Conservation (phyloP, 805 yeast species). For the Ogataea paraovalis region DNA sequence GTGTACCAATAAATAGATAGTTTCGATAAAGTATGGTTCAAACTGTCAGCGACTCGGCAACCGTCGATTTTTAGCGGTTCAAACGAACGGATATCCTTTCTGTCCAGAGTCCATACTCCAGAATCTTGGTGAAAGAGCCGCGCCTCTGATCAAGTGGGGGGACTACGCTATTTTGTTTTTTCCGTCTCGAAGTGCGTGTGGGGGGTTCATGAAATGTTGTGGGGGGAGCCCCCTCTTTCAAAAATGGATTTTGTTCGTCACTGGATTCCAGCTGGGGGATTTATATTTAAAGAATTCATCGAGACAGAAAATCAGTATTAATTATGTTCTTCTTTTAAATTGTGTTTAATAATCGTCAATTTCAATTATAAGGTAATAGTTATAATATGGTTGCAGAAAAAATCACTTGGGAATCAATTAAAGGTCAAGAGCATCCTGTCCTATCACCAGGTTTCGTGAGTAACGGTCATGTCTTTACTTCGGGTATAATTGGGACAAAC, state of each 20-base stretch:
- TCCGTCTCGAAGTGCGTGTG: too few relatives aligned
- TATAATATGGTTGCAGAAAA: conserved; percentile 20
- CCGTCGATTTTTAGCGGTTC: too few relatives aligned
- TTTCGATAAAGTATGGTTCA: too few relatives aligned
- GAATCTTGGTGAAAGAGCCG: too few relatives aligned
- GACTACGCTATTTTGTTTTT: not conserved
- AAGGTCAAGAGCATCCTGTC: conserved; percentile 27
- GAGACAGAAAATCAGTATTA: too few relatives aligned
- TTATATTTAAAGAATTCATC: not conserved
- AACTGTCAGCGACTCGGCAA: too few relatives aligned
- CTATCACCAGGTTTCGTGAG: conserved; percentile 19
- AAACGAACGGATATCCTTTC: too few relatives aligned
- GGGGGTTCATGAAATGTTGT: not conserved
- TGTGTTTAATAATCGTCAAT: not conserved
- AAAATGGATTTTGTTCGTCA: not conserved
- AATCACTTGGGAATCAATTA: conserved; percentile 35
- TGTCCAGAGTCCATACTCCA: too few relatives aligned
- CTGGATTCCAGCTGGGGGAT: too few relatives aligned
- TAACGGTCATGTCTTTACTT: conserved; percentile 25
- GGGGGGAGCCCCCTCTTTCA: not conserved
- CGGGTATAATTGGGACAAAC: conserved; percentile 23
- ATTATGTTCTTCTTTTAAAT: too few relatives aligned
- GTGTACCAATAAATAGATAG: too few relatives aligned
- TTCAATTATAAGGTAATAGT: not conserved
- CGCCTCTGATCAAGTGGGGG: not conserved